Base-by-base conservation (phyloP, 1,139 yeast genomes). In the Saccharomyces hybrid region DNA sequence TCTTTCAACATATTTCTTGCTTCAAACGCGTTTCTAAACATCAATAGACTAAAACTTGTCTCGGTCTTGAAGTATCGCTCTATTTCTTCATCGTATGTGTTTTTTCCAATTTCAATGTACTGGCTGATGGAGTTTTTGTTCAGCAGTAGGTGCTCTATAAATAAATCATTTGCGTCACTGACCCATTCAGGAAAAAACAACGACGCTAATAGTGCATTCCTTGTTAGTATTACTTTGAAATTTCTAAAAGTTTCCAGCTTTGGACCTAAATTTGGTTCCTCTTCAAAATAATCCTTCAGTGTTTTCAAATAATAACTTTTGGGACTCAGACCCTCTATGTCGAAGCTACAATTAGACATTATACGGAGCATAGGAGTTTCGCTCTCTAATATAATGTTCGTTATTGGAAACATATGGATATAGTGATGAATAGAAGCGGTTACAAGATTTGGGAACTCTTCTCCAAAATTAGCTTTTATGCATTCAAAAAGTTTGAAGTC, bases 141-240 rank as follows among this genome's bases (percentile, higher is more conserved):
- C 51, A 57, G 34, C 20, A 59, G 11, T 3, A 58, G 48, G 5
- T 54, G 32, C 44, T 32, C 47, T 16, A 59, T 41, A n/a, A 59
- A 31, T 23, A 57, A 53, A 9, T 55, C 57, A 47, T 55, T 56
- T 9, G 56, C 51, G n/a, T 26, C 28, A n/a, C 51, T 50, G 13
- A 55, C 42, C 50, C 57, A 27, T 23, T 52, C 41, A 23, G 53
- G 51, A 4, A 59, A 55, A 27, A 59, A 52, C 8, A 51, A 16
- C 7, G 52, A 55, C 8, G 59, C 47, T 14, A 38, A 9, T 3
- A 38, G 13, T 38, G 44, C 44, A 38, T 38, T 38, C 14, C 44
- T 38, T 11, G 44, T 38, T 8, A 38, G 5, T 38, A 38, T 7
- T 5, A 38, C 26, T 16, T 38, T 38, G 3, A 38, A 38, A 38